Conservation (phyloP, 768 basidiomycete genomes). For the Glaciozyma martinii region DNA sequence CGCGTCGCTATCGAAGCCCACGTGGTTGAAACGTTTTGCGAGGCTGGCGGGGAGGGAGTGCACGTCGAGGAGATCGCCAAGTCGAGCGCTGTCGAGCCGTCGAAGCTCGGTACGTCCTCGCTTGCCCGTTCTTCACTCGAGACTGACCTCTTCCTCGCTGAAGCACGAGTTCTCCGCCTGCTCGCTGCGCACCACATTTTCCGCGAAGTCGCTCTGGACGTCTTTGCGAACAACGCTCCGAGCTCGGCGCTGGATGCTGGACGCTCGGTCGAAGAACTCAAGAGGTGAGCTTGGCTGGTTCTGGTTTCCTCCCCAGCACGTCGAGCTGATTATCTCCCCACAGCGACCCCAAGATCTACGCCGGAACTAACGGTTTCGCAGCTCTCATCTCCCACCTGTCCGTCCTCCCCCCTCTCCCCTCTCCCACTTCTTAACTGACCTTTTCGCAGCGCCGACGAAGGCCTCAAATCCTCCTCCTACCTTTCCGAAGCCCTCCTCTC, state of each 20-base stretch:
- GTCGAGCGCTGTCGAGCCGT: slow-evolving; percentile 37
- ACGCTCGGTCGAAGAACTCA: slow-evolving; percentile 48
- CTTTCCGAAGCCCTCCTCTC: slow-evolving; percentile 33
- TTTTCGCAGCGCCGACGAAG: slow-evolving; percentile 11
- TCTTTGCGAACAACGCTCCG: slow-evolving; percentile 63
- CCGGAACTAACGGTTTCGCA: slow-evolving; percentile 29
- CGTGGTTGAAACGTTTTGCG: slow-evolving; percentile 44
- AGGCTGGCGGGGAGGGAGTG: slow-evolving; percentile 39
- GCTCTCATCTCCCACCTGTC: slow-evolving; percentile 34
- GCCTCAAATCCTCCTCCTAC: slow-evolving; percentile 14
- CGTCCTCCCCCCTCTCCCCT: not conserved
- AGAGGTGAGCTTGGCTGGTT: not conserved
- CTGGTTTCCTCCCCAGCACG: not conserved
- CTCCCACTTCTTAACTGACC: too few relatives aligned
- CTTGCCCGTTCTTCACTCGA: not conserved
- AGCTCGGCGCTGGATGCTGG: slow-evolving; percentile 63
- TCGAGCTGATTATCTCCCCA: not conserved
- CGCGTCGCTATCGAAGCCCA: slow-evolving; percentile 38
- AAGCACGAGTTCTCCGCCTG: slow-evolving; percentile 64
- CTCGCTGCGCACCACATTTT: slow-evolving; percentile 71
- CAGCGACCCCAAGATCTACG: slow-evolving; percentile 18
- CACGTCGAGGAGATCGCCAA: slow-evolving; percentile 43
- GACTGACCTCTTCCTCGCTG: not conserved
- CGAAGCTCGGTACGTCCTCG: slow-evolving; percentile 40
- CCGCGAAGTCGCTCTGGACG: slow-evolving; percentile 58